Evolutionary conservation across 139 green algal species (phyloP), one percentile per base, ranked within the genome.

Genomic region (Chlorella vulgaris): DNA sequence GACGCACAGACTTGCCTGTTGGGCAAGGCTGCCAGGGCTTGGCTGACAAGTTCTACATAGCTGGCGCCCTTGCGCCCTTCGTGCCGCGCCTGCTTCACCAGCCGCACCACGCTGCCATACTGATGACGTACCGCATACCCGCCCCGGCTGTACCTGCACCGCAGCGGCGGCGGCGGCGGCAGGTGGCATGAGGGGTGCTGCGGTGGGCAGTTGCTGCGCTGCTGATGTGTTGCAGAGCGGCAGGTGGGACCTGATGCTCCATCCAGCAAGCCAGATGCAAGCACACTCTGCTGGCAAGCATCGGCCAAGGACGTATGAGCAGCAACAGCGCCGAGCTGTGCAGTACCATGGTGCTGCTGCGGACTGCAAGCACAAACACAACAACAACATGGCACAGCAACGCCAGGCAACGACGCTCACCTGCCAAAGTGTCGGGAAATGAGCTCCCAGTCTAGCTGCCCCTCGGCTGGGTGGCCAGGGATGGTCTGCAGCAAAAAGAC

Each of bases 371-470:
- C n/a, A n/a, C n/a, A n/a, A n/a, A n/a, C n/a, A n/a, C n/a, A n/a
- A n/a, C n/a, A n/a, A n/a, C n/a, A n/a, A n/a, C n/a, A n/a, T n/a
- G n/a, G n/a, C n/a, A n/a, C n/a, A n/a, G n/a, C n/a, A n/a, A n/a
- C n/a, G n/a, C n/a, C n/a, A n/a, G n/a, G n/a, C n/a, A 2, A 53
- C 7, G 21, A 3, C 2, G 21, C 74, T 24, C 74, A 80, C 74
- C 80, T 60, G 66, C 69, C 69, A 55, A 85, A 80, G 63, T 75
- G 70, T 10, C 51, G 58, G 1, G 67, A 63, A 15, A 85, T 85
- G 36, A 79, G 62, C 75, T 80, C 80, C 68, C 68, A 85, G 36
- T 85, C 70, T 18, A 85, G 53, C n/a, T 85, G 69, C 19, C 51
- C 80, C 4, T 29, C n/a, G 2, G 66, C 19, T 29, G 80, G 80